Percentiles rank a stretch among this genome's conserved stretches.
Evolutionary conservation across 2,329 filamentous ascomycete species (phyloP).

Genomic region (Geosmithia flava): DNA sequence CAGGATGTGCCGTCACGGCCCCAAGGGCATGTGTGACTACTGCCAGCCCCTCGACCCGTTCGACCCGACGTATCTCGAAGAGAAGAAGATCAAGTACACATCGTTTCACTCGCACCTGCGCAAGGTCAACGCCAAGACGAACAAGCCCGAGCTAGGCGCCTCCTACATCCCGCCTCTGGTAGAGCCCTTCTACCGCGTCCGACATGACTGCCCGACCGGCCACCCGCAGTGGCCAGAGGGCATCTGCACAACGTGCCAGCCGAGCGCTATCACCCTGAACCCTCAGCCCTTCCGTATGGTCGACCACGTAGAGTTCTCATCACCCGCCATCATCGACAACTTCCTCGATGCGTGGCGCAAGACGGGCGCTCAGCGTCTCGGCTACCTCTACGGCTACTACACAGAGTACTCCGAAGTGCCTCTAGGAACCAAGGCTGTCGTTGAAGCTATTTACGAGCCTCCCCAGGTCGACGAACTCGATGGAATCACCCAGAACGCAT

Average conservation of each 20-base stretch:
- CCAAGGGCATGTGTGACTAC: conserved; percentile 98
- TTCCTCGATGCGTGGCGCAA: conserved; percentile 87
- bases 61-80: conserved; percentile 72
- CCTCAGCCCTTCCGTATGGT: conserved; percentile 94
- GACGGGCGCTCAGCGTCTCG: conserved; percentile 72
- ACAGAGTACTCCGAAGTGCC: conserved; percentile 87
- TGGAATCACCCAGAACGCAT: conserved; percentile 72
- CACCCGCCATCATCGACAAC: conserved; percentile 72
- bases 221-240: conserved; percentile 91
- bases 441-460: conserved; percentile 94
- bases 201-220: conserved; percentile 78
- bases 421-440: conserved; percentile 85
- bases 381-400: conserved; percentile 85
- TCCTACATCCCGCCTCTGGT: conserved; percentile 93
- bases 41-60: conserved; percentile 97
- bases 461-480: conserved; percentile 84
- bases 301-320: conserved; percentile 93
- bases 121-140: conserved; percentile 92
- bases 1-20: conserved; percentile 90
- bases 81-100: conserved; percentile 97
- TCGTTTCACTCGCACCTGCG: conserved; percentile 92
- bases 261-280: conserved; percentile 89
- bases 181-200: conserved; percentile 87
- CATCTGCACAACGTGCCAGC: conserved; percentile 97
- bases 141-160: conserved; percentile 84